Evolutionary conservation across 2,329 filamentous ascomycete species (phyloP).

Genomic region (Trichoderma gracile): DNA sequence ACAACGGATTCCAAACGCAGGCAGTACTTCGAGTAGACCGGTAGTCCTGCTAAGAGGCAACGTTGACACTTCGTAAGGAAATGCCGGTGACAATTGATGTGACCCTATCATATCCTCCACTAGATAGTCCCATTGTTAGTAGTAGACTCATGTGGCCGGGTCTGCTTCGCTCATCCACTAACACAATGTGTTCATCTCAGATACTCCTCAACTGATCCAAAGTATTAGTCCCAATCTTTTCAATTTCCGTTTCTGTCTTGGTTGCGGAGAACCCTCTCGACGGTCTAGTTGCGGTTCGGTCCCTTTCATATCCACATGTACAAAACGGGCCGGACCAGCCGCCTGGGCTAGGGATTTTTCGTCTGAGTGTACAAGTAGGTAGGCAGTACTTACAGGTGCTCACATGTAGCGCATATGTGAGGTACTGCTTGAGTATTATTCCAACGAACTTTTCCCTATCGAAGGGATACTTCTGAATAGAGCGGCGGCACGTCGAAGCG

Average conservation of each 20-base stretch:
- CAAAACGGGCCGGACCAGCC: slow-evolving; percentile 25
- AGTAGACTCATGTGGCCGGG: background rate
- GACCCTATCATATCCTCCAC: background rate
- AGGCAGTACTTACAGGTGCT: no score
- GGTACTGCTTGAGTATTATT: no score
- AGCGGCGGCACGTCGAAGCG: no score
- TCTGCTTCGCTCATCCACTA: background rate
- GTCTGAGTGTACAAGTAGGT: background rate
- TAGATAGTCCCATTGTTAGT: background rate
- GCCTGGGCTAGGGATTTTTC: slow-evolving; percentile 12
- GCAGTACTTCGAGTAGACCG: background rate
- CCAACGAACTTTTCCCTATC: no score
- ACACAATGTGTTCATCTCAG: background rate
- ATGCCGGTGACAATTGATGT: background rate
- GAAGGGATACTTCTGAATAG: no score
- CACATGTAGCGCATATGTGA: no score
- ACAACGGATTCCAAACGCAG: background rate
- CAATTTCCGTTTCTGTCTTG: slow-evolving; percentile 23
- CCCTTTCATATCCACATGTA: slow-evolving; percentile 17
- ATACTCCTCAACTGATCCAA: background rate
- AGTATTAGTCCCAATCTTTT: background rate
- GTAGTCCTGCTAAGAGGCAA: background rate
- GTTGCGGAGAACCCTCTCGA: slow-evolving; percentile 16
- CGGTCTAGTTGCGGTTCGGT: slow-evolving; percentile 20
- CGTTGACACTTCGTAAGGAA: background rate